These are phyloP conservation scores for Lactarius pseudohatsudake DNA, from an alignment of 768 basidiomycete genomes.

Conservation along the genomic window DNA sequence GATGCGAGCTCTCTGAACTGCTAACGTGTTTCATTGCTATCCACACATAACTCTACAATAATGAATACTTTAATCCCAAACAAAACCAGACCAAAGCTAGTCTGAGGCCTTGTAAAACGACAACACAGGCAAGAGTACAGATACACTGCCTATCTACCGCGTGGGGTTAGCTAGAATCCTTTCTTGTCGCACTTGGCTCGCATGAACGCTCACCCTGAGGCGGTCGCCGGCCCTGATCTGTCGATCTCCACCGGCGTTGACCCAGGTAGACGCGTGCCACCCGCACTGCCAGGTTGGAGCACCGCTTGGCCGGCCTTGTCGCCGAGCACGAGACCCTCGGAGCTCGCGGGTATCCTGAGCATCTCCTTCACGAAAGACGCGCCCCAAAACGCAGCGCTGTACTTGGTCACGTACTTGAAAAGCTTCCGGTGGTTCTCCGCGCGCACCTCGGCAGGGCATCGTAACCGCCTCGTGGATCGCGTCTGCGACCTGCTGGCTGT, in stretches of 20 bases:
- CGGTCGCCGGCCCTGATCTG: neutral
- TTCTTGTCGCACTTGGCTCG: neutral
- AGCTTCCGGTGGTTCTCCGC: constrained; percentile 93
- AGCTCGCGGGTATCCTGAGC: constrained; percentile 47
- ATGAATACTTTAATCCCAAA: constrained; percentile 18
- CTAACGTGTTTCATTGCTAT: neutral
- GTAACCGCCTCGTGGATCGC: constrained; percentile 96
- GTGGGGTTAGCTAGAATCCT: neutral
- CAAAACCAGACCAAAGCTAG: neutral
- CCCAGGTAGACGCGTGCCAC: constrained; percentile 31
- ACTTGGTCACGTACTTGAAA: constrained; percentile 95
- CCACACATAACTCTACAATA: constrained; percentile 13
- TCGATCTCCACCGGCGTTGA: constrained; percentile 8
- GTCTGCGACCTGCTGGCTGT: constrained; percentile 96
- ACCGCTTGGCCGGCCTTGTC: constrained; percentile 36
- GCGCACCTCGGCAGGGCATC: constrained; percentile 77
- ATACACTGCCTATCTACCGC: neutral
- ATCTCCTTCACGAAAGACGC: constrained; percentile 88
- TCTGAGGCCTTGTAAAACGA: neutral
- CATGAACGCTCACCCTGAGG: constrained; percentile 4
- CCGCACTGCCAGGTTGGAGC: constrained; percentile 31
- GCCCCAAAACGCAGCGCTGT: constrained; percentile 92
- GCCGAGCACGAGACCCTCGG: constrained; percentile 24
- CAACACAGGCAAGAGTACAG: neutral
- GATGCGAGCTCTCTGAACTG: neutral